Conservation (phyloP, 805 yeast genomes). For the Lachancea quebecensis region DNA sequence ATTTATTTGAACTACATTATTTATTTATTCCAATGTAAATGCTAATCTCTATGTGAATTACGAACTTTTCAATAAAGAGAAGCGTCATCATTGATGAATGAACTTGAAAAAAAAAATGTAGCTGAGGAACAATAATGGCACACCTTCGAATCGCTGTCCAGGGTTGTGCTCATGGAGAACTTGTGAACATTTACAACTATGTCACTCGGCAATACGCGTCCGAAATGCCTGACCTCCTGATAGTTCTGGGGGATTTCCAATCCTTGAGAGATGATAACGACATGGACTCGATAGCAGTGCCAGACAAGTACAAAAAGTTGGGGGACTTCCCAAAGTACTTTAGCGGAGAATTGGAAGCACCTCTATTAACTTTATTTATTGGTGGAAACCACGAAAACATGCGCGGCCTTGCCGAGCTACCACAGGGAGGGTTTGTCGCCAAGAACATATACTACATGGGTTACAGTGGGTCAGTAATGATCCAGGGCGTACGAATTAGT, state of each 20-base stretch:
- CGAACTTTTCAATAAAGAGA: background rate
- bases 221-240: slow-evolving; percentile 41
- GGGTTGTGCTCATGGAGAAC: slow-evolving; percentile 87
- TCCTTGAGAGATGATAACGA: slow-evolving; percentile 62
- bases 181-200: slow-evolving; percentile 48
- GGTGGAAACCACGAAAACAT: slow-evolving; percentile 97
- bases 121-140: background rate
- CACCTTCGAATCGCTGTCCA: slow-evolving; percentile 56
- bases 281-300: slow-evolving; percentile 65
- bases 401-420: slow-evolving; percentile 61
- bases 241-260: slow-evolving; percentile 91
- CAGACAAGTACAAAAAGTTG: slow-evolving; percentile 61
- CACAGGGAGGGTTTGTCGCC: slow-evolving; percentile 90
- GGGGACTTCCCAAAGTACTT: slow-evolving; percentile 82
- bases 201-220: slow-evolving; percentile 13
- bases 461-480: slow-evolving; percentile 65
- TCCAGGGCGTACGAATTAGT: slow-evolving; percentile 65
- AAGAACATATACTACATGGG: slow-evolving; percentile 84
- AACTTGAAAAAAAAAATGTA: too few relatives aligned
- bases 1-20: slow-evolving; percentile 2
- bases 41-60: background rate
- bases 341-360: slow-evolving; percentile 50
- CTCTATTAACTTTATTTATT: slow-evolving; percentile 69
- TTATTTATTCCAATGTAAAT: background rate
- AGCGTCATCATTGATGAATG: background rate